Evolutionary conservation across 2,329 filamentous ascomycete species (phyloP).

Genomic region (Ilyonectria sp.): DNA sequence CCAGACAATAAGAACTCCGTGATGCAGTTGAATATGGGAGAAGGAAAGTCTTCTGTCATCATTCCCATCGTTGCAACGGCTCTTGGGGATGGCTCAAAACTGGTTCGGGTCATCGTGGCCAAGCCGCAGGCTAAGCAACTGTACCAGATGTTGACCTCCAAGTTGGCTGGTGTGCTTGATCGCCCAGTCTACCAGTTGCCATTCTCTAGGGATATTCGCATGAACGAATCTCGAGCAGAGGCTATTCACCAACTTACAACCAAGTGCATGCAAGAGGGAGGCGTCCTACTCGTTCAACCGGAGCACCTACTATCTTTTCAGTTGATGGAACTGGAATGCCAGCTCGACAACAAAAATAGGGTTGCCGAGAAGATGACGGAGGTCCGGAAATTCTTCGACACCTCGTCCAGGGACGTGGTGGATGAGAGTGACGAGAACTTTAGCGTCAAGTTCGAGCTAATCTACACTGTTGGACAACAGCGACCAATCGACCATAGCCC

Average conservation of each 20-base stretch:
- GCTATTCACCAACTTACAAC: constrained; percentile 57
- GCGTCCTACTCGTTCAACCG: constrained; percentile 73
- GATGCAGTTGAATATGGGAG: constrained; percentile 80
- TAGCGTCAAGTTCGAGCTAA: constrained; percentile 71
- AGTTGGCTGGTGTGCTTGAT: constrained; percentile 69
- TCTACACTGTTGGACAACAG: constrained; percentile 74
- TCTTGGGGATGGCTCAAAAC: constrained; percentile 64
- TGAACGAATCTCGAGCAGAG: constrained; percentile 50
- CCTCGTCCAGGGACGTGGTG: constrained; percentile 67
- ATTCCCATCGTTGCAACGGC: constrained; percentile 72
- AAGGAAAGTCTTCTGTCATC: constrained; percentile 80
- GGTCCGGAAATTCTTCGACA: constrained; percentile 62
- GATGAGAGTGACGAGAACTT: constrained; percentile 79
- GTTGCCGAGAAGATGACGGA: constrained; percentile 55
- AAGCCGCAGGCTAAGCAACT: constrained; percentile 76
- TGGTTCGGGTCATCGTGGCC: constrained; percentile 73
- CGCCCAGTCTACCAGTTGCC: constrained; percentile 71
- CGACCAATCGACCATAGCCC: constrained; percentile 65
- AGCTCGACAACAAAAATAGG: constrained; percentile 47
- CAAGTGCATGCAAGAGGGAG: constrained; percentile 65
- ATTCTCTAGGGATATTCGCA: constrained; percentile 66
- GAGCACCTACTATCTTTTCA: constrained; percentile 77
- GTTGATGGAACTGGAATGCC: constrained; percentile 70
- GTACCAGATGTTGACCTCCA: constrained; percentile 52
- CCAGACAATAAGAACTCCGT: constrained; percentile 61